A percentile compares a stretch with the other conserved stretches of the same genome.
phyloP scores from a whole-genome alignment of 1,139 yeast species.

The Geotrichum reessii region DNA sequence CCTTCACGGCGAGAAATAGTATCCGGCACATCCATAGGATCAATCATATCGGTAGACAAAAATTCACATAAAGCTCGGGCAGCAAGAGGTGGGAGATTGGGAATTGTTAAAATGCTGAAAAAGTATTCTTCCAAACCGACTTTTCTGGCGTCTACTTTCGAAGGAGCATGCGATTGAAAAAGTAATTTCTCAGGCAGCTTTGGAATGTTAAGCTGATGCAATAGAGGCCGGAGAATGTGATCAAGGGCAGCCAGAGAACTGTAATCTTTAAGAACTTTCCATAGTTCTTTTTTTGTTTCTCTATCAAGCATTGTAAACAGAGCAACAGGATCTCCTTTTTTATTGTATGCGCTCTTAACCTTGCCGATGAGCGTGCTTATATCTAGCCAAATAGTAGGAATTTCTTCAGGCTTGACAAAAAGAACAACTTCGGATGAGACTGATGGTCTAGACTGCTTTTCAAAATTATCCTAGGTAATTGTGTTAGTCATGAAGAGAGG shows the following conservation, averaged over 20 bases:
- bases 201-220: constrained; percentile 48
- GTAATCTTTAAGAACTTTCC: constrained; percentile 62
- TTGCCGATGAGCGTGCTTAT: constrained; percentile 50
- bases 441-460: neutral
- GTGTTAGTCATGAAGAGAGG: neutral
- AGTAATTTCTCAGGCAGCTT: constrained; percentile 54
- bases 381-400: constrained; percentile 55
- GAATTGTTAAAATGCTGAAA: constrained; percentile 34
- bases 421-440: constrained; percentile 27
- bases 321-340: constrained; percentile 52
- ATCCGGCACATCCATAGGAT: constrained; percentile 56
- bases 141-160: constrained; percentile 59
- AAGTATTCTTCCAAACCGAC: constrained; percentile 56
- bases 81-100: constrained; percentile 51
- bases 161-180: constrained; percentile 57
- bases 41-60: constrained; percentile 63
- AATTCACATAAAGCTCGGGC: constrained; percentile 56
- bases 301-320: constrained; percentile 58
- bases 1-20: constrained; percentile 64
- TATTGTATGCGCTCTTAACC: constrained; percentile 30
- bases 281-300: constrained; percentile 57
- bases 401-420: constrained; percentile 61
- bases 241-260: constrained; percentile 56
- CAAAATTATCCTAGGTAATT: neutral
- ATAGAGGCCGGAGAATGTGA: constrained; percentile 45